Evolutionary conservation across 164 flowering plant genomes (phyloP).

Genomic region (Vitis rotundifolia): DNA sequence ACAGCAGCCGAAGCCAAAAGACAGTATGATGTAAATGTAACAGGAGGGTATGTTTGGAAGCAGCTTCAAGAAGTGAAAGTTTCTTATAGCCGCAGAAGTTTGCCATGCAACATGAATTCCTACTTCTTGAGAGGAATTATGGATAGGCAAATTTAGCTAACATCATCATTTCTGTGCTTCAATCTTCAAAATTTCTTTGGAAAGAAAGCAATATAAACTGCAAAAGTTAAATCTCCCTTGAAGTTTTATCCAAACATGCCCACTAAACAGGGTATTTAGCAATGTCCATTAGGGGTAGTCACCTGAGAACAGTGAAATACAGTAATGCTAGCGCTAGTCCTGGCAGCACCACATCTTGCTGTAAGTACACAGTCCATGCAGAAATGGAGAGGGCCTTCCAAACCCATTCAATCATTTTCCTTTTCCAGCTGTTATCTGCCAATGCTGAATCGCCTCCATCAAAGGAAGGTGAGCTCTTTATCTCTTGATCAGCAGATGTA

Average conservation of each 20-base stretch:
- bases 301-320: slow-evolving; percentile 87
- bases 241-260: too few species aligned
- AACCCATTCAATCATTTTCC: slow-evolving; percentile 18
- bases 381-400: slow-evolving; percentile 36
- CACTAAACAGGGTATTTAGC: too few species aligned
- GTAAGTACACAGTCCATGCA: slow-evolving; percentile 71
- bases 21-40: not conserved
- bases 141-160: too few species aligned
- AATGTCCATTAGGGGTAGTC: not conserved
- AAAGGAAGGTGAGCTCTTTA: slow-evolving; percentile 16
- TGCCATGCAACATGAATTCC: too few species aligned
- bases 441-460: slow-evolving; percentile 13
- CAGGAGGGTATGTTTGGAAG: too few species aligned
- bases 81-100: too few species aligned
- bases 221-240: too few species aligned
- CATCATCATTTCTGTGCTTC: too few species aligned
- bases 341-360: slow-evolving; percentile 74
- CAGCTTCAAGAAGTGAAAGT: too few species aligned
- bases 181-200: too few species aligned
- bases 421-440: slow-evolving; percentile 16
- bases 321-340: slow-evolving; percentile 77
- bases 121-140: too few species aligned
- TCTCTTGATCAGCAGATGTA: slow-evolving; percentile 18
- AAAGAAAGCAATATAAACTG: too few species aligned
- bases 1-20: not conserved